A percentile compares a stretch with the other conserved stretches of the same genome.
phyloP scores from a whole-genome alignment of 495 filamentous ascomycete genomes.

The Aspergillus incahuasiensis region DNA sequence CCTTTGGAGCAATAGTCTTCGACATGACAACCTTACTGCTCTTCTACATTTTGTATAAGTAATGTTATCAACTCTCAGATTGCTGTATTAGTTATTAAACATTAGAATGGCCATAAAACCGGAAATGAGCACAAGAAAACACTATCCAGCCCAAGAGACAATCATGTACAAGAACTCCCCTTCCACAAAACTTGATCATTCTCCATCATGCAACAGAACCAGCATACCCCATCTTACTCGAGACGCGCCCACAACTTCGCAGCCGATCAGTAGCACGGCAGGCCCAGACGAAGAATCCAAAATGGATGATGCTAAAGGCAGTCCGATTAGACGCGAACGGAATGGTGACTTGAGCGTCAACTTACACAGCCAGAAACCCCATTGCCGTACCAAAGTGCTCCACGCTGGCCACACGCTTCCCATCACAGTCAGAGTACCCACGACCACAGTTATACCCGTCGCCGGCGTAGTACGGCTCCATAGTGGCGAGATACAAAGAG shows the following conservation, averaged over 20 bases:
- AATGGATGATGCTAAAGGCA: neutral
- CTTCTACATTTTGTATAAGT: too few species aligned
- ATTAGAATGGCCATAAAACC: too few species aligned
- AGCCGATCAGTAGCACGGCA: neutral
- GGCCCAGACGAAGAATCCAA: slow-evolving; percentile 2
- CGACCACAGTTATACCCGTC: slow-evolving; percentile 3
- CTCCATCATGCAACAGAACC: neutral
- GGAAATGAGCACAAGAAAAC: too few species aligned
- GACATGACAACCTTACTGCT: too few species aligned
- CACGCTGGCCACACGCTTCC: neutral
- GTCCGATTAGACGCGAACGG: neutral
- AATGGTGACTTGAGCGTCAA: too few species aligned
- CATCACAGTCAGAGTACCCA: neutral
- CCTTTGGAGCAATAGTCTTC: too few species aligned
- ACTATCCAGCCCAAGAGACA: too few species aligned
- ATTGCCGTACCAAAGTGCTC: slow-evolving; percentile 11
- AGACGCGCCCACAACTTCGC: neutral
- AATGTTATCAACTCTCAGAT: too few species aligned
- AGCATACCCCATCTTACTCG: neutral
- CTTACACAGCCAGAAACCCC: slow-evolving; percentile 7
- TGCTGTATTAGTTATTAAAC: too few species aligned
- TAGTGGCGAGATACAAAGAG: neutral
- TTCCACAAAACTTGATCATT: neutral
- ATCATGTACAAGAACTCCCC: too few species aligned
- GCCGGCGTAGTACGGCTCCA: neutral